Conservation (phyloP, 768 basidiomycete genomes). For the Tricholoma furcatifolium region DNA sequence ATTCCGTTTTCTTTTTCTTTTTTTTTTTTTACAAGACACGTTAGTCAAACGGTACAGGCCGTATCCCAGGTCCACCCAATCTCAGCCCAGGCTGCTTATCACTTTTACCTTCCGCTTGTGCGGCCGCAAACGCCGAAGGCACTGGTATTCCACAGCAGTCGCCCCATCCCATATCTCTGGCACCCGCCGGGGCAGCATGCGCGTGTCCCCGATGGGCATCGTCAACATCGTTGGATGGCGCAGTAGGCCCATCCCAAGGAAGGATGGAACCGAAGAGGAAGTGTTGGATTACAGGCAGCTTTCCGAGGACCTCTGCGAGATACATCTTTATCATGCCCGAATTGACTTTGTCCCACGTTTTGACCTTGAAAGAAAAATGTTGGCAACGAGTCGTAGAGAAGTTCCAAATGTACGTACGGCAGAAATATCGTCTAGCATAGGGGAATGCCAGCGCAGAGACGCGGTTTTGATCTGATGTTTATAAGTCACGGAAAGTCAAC, state of each 20-base stretch:
- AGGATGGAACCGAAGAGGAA: constrained; percentile 90
- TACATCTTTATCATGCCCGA: constrained; percentile 98
- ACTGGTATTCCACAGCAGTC: constrained; percentile 92
- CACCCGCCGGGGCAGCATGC: constrained; percentile 47
- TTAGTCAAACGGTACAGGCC: constrained; percentile 81
- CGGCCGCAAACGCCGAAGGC: constrained; percentile 80
- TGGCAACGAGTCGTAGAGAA: neutral
- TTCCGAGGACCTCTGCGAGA: constrained; percentile 89
- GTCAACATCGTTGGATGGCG: constrained; percentile 26
- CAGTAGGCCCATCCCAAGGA: constrained; percentile 60
- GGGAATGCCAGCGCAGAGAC: constrained; percentile 95
- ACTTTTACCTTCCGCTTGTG: constrained; percentile 47
- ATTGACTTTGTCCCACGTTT: constrained; percentile 97
- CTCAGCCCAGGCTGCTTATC: constrained; percentile 35
- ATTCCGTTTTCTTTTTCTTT: too few species aligned
- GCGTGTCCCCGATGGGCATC: constrained; percentile 51
- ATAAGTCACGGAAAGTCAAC: neutral
- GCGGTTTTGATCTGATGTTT: constrained; percentile 83
- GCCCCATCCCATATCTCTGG: constrained; percentile 68
- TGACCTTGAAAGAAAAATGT: constrained; percentile 46
- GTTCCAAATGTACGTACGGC: constrained; percentile 43
- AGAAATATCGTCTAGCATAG: constrained; percentile 98
- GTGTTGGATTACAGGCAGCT: constrained; percentile 95
- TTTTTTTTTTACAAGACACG: too few species aligned
- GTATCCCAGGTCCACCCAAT: constrained; percentile 60